Evolutionary conservation across 2,329 filamentous ascomycete genomes (phyloP).

Genomic region (Ascochyta clinopodiicola): DNA sequence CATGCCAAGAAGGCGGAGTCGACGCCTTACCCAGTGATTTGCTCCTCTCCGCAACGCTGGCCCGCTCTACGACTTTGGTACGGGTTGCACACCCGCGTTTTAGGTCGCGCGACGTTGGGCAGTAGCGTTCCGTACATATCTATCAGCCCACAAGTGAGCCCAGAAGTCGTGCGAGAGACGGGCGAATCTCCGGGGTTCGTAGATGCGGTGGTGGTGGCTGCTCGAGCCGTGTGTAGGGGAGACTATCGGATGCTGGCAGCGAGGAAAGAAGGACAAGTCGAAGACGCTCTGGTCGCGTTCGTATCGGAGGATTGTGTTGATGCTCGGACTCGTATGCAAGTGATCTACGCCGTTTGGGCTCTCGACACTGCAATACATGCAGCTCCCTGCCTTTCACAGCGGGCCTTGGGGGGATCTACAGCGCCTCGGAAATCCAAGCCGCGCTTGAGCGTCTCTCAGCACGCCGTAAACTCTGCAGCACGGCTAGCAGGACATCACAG

Average conservation of each 20-base stretch:
- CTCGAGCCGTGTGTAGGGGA: neutral
- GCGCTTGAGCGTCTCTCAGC: neutral
- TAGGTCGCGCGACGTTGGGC: slow-evolving; percentile 5
- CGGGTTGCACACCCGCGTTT: neutral
- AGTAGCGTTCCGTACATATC: neutral
- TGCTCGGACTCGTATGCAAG: neutral
- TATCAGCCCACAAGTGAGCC: slow-evolving; percentile 6
- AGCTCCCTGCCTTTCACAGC: neutral
- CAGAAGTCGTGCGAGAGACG: neutral
- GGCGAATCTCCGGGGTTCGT: neutral
- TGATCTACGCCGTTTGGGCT: slow-evolving; percentile 3
- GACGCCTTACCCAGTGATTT: neutral
- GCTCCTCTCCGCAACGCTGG: neutral
- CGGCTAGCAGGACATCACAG: neutral
- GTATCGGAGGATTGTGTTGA: neutral
- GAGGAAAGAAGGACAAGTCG: neutral
- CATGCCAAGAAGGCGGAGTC: neutral
- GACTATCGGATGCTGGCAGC: neutral
- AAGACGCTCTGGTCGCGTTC: neutral
- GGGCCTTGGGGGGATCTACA: slow-evolving; percentile 1
- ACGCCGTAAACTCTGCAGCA: slow-evolving; percentile 1
- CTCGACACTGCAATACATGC: neutral
- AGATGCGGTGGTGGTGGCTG: neutral
- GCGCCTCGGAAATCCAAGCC: neutral
- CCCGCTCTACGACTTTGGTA: neutral